These are phyloP conservation scores for Ilyonectria sp. DNA, from an alignment of 2,329 filamentous ascomycete genomes.

Conservation along the genomic window DNA sequence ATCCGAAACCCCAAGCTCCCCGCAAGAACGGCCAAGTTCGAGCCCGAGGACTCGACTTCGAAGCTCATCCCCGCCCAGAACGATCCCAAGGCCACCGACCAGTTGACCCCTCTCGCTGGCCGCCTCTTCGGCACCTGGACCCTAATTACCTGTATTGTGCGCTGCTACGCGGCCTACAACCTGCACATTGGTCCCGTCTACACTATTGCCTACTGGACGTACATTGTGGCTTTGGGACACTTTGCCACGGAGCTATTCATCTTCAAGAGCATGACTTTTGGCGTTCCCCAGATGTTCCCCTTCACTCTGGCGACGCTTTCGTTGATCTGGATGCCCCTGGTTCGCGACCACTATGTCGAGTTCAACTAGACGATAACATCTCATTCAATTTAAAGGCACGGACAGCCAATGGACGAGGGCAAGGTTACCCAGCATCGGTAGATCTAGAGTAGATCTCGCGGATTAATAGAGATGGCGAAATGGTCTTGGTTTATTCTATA, in stretches of 20 bases:
- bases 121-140: constrained; percentile 93
- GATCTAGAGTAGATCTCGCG: constrained; percentile 3
- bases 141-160: constrained; percentile 81
- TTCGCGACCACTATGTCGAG: constrained; percentile 79
- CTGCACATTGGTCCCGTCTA: constrained; percentile 81
- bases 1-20: constrained; percentile 65
- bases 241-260: constrained; percentile 86
- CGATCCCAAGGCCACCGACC: constrained; percentile 65
- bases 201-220: constrained; percentile 86
- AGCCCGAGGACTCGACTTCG: constrained; percentile 67
- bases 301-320: constrained; percentile 66
- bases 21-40: constrained; percentile 57
- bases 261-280: constrained; percentile 81
- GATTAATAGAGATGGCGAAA: background rate
- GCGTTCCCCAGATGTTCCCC: constrained; percentile 69
- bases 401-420: background rate
- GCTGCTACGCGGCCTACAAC: constrained; percentile 88
- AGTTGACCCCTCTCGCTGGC: constrained; percentile 81
- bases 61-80: constrained; percentile 65
- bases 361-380: constrained; percentile 42
- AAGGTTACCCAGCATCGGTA: background rate
- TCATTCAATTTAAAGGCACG: no score
- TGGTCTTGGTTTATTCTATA: constrained; percentile 22
- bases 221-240: constrained; percentile 82
- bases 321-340: constrained; percentile 74